These are phyloP conservation scores for Polyporus arcularius DNA, from an alignment of 768 basidiomycete genomes.

Conservation along the genomic window DNA sequence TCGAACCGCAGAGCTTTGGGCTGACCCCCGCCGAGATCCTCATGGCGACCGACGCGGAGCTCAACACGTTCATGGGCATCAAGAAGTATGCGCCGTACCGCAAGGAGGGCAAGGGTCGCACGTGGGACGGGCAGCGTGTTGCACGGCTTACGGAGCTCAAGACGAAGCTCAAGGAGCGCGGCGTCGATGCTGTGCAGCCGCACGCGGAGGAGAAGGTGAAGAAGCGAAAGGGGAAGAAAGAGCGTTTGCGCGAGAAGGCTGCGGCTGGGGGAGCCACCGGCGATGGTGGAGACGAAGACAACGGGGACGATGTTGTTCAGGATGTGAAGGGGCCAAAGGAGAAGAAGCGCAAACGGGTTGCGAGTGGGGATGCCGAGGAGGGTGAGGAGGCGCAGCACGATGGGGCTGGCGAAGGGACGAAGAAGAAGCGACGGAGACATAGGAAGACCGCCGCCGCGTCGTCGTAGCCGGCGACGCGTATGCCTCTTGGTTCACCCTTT, in stretches of 20 bases:
- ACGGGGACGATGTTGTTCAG: constrained; percentile 34
- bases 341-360: constrained; percentile 38
- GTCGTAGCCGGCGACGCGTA: background rate
- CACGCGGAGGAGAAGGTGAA: constrained; percentile 38
- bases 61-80: constrained; percentile 88
- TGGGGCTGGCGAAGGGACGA: constrained; percentile 25
- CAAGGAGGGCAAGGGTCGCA: constrained; percentile 43
- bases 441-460: constrained; percentile 29
- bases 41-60: constrained; percentile 87
- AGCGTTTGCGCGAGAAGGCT: constrained; percentile 54
- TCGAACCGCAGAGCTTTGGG: constrained; percentile 60
- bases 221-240: constrained; percentile 73
- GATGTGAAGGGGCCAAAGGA: constrained; percentile 40
- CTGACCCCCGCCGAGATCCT: constrained; percentile 87
- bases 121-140: constrained; percentile 64
- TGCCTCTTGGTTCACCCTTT: no score
- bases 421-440: constrained; percentile 45
- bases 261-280: constrained; percentile 26
- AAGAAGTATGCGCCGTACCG: constrained; percentile 94
- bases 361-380: constrained; percentile 8
- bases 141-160: constrained; percentile 77
- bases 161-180: constrained; percentile 52
- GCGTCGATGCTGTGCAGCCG: constrained; percentile 17
- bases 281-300: constrained; percentile 22
- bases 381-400: constrained; percentile 8